Evolutionary conservation across 169 alveolate genomes (phyloP).

Genomic region (Plasmodium chabaudi): DNA sequence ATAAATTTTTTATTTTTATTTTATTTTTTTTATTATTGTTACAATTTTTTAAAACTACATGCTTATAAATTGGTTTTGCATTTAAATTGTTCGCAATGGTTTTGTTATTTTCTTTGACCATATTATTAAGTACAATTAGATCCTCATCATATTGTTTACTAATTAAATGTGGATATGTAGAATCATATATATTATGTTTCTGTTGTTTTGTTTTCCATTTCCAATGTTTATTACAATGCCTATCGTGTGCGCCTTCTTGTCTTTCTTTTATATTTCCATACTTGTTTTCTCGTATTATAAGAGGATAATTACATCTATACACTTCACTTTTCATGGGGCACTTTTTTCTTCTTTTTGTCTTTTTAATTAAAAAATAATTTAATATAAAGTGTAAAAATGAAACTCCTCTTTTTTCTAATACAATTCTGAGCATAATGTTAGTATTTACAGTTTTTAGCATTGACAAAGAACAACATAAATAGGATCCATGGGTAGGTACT

Average conservation of each 20-base stretch:
- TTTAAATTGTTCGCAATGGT: neutral
- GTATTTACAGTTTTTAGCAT: constrained; percentile 44
- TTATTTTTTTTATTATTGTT: constrained; percentile 17
- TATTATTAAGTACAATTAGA: neutral
- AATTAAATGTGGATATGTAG: neutral
- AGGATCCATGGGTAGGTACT: constrained; percentile 1
- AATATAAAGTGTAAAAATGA: constrained; percentile 22
- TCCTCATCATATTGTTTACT: neutral
- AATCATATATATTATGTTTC: neutral
- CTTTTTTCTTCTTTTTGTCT: neutral
- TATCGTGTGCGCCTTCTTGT: neutral
- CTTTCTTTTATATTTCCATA: neutral
- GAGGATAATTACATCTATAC: neutral
- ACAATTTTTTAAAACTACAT: constrained; percentile 16
- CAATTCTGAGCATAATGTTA: constrained; percentile 42
- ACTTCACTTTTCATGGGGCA: neutral
- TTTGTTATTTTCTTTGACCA: neutral
- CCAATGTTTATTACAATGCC: neutral
- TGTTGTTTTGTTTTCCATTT: neutral
- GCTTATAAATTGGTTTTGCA: constrained; percentile 11
- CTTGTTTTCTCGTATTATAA: neutral
- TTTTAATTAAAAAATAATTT: constrained; percentile 35
- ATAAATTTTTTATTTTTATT: constrained; percentile 36
- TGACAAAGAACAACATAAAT: constrained; percentile 40
- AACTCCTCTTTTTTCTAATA: constrained; percentile 43